A percentile compares a stretch with the other conserved stretches of the same genome.
Conservation (phyloP, 2,329 filamentous ascomycete genomes). For the Cytospora piceicola region DNA sequence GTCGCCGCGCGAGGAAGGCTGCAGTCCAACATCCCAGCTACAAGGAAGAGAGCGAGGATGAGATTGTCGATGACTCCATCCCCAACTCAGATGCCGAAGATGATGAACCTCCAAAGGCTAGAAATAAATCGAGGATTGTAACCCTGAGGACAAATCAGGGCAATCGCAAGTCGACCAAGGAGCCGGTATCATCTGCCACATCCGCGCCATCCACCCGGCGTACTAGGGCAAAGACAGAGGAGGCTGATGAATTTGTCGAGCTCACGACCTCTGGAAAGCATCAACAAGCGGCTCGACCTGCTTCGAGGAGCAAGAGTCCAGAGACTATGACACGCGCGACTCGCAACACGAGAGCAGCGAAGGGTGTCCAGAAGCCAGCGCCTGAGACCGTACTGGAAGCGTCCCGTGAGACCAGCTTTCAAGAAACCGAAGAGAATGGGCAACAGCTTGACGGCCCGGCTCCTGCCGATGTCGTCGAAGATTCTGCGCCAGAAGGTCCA, state of each 20-base stretch:
- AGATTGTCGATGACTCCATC: conserved; percentile 36
- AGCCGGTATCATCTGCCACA: conserved; percentile 29
- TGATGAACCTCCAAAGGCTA: conserved; percentile 33
- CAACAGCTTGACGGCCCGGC: conserved; percentile 35
- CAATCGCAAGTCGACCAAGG: conserved; percentile 26
- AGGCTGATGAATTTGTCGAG: conserved; percentile 60
- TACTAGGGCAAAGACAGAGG: conserved; percentile 59
- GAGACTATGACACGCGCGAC: conserved; percentile 50
- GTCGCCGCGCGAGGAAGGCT: conserved; percentile 53
- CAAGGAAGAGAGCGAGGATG: conserved; percentile 50
- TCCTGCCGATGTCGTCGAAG: conserved; percentile 32
- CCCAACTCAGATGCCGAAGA: conserved; percentile 37
- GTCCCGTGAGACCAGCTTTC: conserved; percentile 52
- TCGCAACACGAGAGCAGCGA: conserved; percentile 54
- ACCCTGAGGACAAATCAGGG: conserved; percentile 45
- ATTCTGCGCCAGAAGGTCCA: conserved; percentile 25
- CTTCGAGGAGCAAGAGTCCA: conserved; percentile 60
- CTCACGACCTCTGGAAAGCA: conserved; percentile 66
- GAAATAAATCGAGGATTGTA: conserved; percentile 45
- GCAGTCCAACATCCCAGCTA: conserved; percentile 52
- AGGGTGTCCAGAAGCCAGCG: conserved; percentile 54
- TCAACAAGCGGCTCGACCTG: conserved; percentile 50
- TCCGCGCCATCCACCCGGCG: conserved; percentile 44
- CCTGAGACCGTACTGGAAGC: conserved; percentile 55
- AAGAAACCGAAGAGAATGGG: conserved; percentile 31